Evolutionary conservation across 1,284 basidiomycete species (phyloP).

Genomic region (Trametes versicolor): DNA sequence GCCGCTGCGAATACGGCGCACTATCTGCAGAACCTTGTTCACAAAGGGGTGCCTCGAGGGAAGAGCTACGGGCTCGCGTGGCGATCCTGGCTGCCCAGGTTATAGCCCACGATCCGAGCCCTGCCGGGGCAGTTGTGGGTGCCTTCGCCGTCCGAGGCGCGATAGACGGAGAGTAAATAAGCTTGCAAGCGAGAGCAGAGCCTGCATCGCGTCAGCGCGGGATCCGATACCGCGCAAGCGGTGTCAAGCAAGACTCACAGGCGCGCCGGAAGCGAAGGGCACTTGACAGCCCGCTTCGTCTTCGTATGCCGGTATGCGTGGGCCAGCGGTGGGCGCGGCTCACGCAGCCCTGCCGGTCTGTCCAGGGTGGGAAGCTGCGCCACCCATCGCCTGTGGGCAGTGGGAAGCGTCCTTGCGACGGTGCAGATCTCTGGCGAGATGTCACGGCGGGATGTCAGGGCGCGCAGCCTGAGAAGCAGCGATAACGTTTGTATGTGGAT

Average conservation of each 20-base stretch:
- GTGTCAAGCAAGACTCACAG: neutral
- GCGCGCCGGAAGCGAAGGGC: constrained; percentile 12
- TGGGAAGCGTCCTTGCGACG: constrained; percentile 19
- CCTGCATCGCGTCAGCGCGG: neutral
- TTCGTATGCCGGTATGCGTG: neutral
- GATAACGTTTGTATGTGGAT: constrained; percentile 19
- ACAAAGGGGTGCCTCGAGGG: constrained; percentile 5
- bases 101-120: constrained; percentile 9
- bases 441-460: constrained; percentile 14
- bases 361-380: constrained; percentile 13
- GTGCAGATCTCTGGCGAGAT: constrained; percentile 25
- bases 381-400: constrained; percentile 11
- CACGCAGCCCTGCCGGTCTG: neutral
- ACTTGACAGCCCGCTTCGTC: constrained; percentile 4
- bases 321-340: neutral
- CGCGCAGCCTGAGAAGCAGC: constrained; percentile 21
- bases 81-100: constrained; percentile 14
- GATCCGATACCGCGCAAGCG: neutral
- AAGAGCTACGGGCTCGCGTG: constrained; percentile 8
- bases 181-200: constrained; percentile 2
- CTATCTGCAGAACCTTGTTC: neutral
- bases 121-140: constrained; percentile 26
- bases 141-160: constrained; percentile 8
- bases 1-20: constrained; percentile 17
- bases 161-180: neutral